Evolutionary conservation across 768 basidiomycete species (phyloP).

Genomic region (Kwoniella europaea): DNA sequence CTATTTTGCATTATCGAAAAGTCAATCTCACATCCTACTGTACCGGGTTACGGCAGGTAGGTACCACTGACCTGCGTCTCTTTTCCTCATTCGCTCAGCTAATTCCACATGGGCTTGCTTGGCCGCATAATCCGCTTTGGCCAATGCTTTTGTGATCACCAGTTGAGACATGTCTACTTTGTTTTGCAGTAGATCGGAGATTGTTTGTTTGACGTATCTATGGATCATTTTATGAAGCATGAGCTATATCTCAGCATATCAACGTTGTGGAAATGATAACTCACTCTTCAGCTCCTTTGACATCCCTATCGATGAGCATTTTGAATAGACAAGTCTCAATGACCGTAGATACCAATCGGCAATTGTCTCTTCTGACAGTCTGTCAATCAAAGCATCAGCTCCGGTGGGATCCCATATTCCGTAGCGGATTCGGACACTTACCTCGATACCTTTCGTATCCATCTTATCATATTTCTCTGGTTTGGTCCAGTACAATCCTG

Average conservation of each 20-base stretch:
- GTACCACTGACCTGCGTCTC: slow-evolving; percentile 74
- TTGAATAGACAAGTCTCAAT: slow-evolving; percentile 98
- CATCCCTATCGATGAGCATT: slow-evolving; percentile 94
- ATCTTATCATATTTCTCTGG: slow-evolving; percentile 97
- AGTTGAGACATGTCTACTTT: slow-evolving; percentile 98
- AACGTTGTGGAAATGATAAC: slow-evolving; percentile 38
- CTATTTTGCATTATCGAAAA: slow-evolving; percentile 56
- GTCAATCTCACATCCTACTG: too few species aligned
- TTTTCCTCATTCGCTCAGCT: slow-evolving; percentile 91
- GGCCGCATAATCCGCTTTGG: slow-evolving; percentile 91
- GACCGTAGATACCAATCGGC: slow-evolving; percentile 95
- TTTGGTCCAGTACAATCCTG: slow-evolving; percentile 96
- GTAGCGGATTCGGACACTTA: slow-evolving; percentile 50
- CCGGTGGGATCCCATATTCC: too few species aligned
- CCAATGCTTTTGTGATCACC: slow-evolving; percentile 95
- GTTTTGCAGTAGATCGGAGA: slow-evolving; percentile 92
- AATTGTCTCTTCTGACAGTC: slow-evolving; percentile 98
- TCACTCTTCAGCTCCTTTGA: slow-evolving; percentile 88
- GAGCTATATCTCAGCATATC: not conserved
- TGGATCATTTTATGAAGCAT: slow-evolving; percentile 5
- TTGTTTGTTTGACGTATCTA: slow-evolving; percentile 91
- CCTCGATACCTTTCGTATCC: slow-evolving; percentile 99
- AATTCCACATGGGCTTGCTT: slow-evolving; percentile 98
- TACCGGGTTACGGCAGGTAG: too few species aligned
- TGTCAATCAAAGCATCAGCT: slow-evolving; percentile 53